phyloP scores from a whole-genome alignment of 2,329 filamentous ascomycete genomes.

The Fusarium tjaetaba region DNA sequence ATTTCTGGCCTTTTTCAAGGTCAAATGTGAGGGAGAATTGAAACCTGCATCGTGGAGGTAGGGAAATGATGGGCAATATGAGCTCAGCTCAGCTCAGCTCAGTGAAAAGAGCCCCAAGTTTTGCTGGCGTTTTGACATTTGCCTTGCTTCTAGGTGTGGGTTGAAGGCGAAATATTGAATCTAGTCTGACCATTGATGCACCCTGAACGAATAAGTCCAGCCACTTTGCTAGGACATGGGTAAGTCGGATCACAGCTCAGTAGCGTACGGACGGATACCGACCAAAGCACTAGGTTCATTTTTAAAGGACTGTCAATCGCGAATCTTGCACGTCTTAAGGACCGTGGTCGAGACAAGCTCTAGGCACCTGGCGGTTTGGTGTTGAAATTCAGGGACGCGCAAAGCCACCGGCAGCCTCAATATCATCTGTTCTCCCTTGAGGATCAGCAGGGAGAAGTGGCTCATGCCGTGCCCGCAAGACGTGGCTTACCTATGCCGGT shows the following conservation, averaged over 20 bases:
- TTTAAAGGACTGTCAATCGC: constrained; percentile 1
- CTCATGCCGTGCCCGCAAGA: constrained; percentile 26
- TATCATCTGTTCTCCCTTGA: constrained; percentile 23
- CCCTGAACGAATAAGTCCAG: constrained; percentile 20
- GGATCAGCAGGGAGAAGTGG: constrained; percentile 32
- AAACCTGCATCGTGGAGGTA: constrained; percentile 28
- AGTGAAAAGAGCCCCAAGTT: background rate
- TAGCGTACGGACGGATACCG: constrained; percentile 17
- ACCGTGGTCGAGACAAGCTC: constrained; percentile 20
- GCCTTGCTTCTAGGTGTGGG: background rate
- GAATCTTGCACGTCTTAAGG: constrained; percentile 32
- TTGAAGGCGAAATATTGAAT: constrained; percentile 21
- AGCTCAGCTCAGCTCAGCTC: background rate
- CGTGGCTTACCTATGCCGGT: constrained; percentile 38
- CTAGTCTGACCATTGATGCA: constrained; percentile 30
- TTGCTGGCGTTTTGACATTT: constrained; percentile 2
- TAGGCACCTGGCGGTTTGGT: background rate
- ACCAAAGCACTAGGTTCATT: constrained; percentile 15
- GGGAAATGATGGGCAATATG: constrained; percentile 1
- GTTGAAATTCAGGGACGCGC: constrained; percentile 13
- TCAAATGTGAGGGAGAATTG: constrained; percentile 32
- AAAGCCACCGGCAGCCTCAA: constrained; percentile 3
- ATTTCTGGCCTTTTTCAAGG: constrained; percentile 8
- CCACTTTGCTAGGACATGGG: constrained; percentile 24
- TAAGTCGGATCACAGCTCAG: constrained; percentile 16